These are phyloP conservation scores for Dichotomopilus funicola DNA, from an alignment of 2,329 filamentous ascomycete species.

Conservation along the genomic window DNA sequence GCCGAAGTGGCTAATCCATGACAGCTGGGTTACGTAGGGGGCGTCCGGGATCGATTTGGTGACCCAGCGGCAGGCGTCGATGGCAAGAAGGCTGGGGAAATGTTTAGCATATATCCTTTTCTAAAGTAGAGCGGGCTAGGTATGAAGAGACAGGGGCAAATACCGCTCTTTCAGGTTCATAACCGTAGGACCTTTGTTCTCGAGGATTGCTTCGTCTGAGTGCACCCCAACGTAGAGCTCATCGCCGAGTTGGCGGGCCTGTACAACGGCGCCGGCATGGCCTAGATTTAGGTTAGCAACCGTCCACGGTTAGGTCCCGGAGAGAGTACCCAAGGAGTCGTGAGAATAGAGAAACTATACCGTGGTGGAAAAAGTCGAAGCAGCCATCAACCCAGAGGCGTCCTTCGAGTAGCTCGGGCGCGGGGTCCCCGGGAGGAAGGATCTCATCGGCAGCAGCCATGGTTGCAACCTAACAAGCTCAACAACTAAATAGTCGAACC, in stretches of 20 bases:
- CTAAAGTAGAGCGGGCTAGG: slow-evolving; percentile 20
- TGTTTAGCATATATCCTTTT: slow-evolving; percentile 4
- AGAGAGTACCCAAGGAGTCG: too few species aligned
- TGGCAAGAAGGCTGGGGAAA: slow-evolving; percentile 66
- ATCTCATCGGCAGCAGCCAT: slow-evolving; percentile 20
- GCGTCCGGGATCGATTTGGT: slow-evolving; percentile 77
- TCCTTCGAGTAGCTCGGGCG: slow-evolving; percentile 53
- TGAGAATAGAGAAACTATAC: slow-evolving; percentile 38
- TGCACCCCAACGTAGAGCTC: slow-evolving; percentile 91
- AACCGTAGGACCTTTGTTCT: slow-evolving; percentile 96
- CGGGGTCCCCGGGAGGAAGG: slow-evolving; percentile 40
- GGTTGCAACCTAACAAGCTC: neutral
- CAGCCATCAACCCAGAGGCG: slow-evolving; percentile 98
- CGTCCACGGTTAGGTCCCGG: neutral
- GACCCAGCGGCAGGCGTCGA: slow-evolving; percentile 92
- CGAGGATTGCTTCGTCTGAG: slow-evolving; percentile 89
- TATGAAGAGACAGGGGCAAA: slow-evolving; percentile 24
- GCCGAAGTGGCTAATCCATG: slow-evolving; percentile 92
- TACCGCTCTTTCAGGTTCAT: slow-evolving; percentile 89
- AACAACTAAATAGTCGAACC: neutral
- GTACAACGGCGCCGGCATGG: slow-evolving; percentile 93
- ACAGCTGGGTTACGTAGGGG: slow-evolving; percentile 88
- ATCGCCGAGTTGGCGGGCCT: slow-evolving; percentile 83
- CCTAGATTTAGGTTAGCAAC: slow-evolving; percentile 42
- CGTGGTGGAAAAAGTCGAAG: slow-evolving; percentile 98